A percentile compares a stretch with the other conserved stretches of the same genome.
Evolutionary conservation across 2,329 filamentous ascomycete genomes (phyloP).

Genomic region (Penicillium sclerotigenum): DNA sequence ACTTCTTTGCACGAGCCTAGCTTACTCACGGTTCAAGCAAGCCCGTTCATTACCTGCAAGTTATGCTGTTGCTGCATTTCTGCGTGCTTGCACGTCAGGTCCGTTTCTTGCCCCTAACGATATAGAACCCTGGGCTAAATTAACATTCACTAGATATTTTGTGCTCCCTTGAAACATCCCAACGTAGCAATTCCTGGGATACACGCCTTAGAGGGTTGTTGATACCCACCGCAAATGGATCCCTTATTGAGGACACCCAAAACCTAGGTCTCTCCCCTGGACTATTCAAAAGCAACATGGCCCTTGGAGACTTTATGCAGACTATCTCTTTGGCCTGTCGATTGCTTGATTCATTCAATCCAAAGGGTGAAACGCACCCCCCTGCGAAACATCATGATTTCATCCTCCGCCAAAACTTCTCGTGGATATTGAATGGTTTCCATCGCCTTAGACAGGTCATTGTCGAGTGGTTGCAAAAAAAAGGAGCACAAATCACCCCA

Average conservation of each 20-base stretch:
- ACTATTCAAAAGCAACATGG: conserved; percentile 25
- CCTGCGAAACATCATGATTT: conserved; percentile 17
- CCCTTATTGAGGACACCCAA: conserved; percentile 31
- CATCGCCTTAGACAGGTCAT: conserved; percentile 34
- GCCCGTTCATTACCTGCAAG: conserved; percentile 29
- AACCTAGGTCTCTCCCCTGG: conserved; percentile 32
- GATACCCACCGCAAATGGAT: conserved; percentile 27
- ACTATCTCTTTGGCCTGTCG: conserved; percentile 25
- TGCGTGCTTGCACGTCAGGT: conserved; percentile 40
- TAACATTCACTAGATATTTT: conserved; percentile 44
- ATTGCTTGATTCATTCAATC: conserved; percentile 33
- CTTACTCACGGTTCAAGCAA: conserved; percentile 33
- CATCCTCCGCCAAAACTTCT: conserved; percentile 32
- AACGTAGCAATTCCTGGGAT: conserved; percentile 13
- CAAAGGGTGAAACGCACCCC: conserved; percentile 9
- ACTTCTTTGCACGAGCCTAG: conserved; percentile 35
- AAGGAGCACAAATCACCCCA: conserved; percentile 12
- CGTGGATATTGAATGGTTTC: conserved; percentile 35
- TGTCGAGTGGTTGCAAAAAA: conserved; percentile 27
- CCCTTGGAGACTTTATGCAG: conserved; percentile 29
- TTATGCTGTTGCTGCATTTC: conserved; percentile 31
- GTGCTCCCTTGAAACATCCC: conserved; percentile 38
- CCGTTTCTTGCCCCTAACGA: conserved; percentile 18
- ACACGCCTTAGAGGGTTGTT: conserved; percentile 14
- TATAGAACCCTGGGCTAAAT: not conserved